These are phyloP conservation scores for Neurospora sp. DNA, from an alignment of 495 filamentous ascomycete genomes.

Conservation along the genomic window DNA sequence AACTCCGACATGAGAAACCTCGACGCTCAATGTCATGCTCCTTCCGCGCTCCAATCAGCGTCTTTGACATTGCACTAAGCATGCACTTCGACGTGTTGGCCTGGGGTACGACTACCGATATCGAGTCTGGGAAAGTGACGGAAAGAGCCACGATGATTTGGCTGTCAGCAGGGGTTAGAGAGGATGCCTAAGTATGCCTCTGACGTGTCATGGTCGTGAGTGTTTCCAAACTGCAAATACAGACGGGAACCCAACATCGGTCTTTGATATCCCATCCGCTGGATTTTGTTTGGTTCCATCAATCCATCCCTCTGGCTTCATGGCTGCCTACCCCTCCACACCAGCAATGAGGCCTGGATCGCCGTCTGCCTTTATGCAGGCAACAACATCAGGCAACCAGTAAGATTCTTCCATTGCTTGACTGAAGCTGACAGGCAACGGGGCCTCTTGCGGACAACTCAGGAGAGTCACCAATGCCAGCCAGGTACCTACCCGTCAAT, in stretches of 20 bases:
- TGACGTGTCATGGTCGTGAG: not conserved
- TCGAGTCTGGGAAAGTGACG: not conserved
- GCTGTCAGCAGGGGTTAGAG: not conserved
- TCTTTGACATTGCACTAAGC: not conserved
- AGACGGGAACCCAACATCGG: not conserved
- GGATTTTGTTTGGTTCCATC: not conserved
- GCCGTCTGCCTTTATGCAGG: not conserved
- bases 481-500: not conserved
- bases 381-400: not conserved
- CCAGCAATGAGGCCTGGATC: not conserved
- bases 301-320: not conserved
- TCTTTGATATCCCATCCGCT: not conserved
- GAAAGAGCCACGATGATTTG: not conserved
- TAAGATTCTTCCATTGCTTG: not conserved
- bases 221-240: not conserved
- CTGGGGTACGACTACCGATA: not conserved
- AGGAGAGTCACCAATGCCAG: not conserved
- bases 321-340: not conserved
- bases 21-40: not conserved
- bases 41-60: not conserved
- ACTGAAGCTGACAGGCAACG: not conserved
- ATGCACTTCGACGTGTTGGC: not conserved
- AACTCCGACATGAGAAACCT: not conserved
- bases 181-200: not conserved
- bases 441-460: not conserved